Evolutionary conservation across 2,329 filamentous ascomycete species (phyloP), one percentile per base, ranked within the genome.

Genomic region (Cadophora sp.): DNA sequence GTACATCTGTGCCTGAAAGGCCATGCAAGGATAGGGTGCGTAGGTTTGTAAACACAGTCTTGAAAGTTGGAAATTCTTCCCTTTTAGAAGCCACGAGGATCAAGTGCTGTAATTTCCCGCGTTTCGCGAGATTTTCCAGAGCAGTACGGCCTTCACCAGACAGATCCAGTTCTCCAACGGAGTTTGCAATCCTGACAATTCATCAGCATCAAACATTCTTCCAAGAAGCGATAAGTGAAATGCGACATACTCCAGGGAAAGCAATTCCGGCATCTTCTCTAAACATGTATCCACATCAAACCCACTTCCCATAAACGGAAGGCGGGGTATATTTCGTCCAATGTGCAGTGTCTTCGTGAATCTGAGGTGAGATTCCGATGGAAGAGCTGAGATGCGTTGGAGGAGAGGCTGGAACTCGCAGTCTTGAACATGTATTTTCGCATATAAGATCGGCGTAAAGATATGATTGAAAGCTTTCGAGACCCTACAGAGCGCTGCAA

Each of bases 261-360:
- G 9, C 20, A 58, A 41, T 1, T 58, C 55, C n/a, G 55, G 55
- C 55, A 58, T 58, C n/a, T 58, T 58, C 20, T 41, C 36, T 24
- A 58, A 20, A 58, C 55, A 58, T 27, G n/a, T 58, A n/a, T 58
- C 55, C 5, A 58, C 20, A 27, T 39, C 55, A 27, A 58, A 20
- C 55, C 33, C 55, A 24, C 55, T 58, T 39, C 18, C 55, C 20
- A 41, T 20, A 58, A 24, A 39, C 20, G 55, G 55, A 58, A 41
- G 36, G 55, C 55, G 55, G 36, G 36, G 55, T 58, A 58, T 39
- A 33, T 58, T 58, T 16, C 55, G 55, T 18, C 55, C 55, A 18
- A 58, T 18, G 24, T 58, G 36, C 33, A 58, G 13, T 24, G n/a
- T 22, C 55, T 58, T 58, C 4, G 55, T 58, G 36, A 24, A 58